Base-by-base conservation (phyloP, 805 yeast species). In the Candida taoyuanica region DNA sequence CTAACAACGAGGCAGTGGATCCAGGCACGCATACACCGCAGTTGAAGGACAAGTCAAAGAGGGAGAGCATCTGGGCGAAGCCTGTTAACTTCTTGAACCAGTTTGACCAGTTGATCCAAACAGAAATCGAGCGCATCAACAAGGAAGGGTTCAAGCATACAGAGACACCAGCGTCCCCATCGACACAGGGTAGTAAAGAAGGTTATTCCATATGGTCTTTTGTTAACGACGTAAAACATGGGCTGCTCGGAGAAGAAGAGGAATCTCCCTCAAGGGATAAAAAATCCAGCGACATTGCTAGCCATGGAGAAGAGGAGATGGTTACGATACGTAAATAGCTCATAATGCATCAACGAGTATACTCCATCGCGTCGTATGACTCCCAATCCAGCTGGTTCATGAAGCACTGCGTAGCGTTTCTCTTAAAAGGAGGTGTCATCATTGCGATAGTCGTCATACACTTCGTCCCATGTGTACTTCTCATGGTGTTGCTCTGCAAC, bases 51-150 rank as follows among this genome's bases (percentile, higher is more conserved):
- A 19, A 17, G 3, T 29, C 39, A 7, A 49, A 46, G 40, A 39
- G 55, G 19, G 40, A 46, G 4, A 65, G 69, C 14, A 50, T 63
- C 14, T 66, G 70, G 70, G 58, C 76, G 4, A 78, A 73, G 48
- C 83, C 87, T 1, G 63, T 81, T 31, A 73, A 68, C 32, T 64
- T 80, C 36, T 67, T 82, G 33, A 85, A 78, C 48, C 85, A 78
- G 44, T 71, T 82, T 51, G 91, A 82, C 55, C 76, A 73, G 37
- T 64, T 79, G 58, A 62, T 82, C 23, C 85, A 77, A 52, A 73
- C 69, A 40, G 88, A 81, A 54, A 65, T 82, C 40, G 88, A 81
- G 47, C 76, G 71, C 44, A 59, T 71, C 17, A 62, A 44, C 29
- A 48, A 47, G 26, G 52, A 47, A 19, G 50, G 49, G 2, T 46